Conservation (phyloP, 2,329 filamentous ascomycete genomes). For the Drechslerella dactyloides region DNA sequence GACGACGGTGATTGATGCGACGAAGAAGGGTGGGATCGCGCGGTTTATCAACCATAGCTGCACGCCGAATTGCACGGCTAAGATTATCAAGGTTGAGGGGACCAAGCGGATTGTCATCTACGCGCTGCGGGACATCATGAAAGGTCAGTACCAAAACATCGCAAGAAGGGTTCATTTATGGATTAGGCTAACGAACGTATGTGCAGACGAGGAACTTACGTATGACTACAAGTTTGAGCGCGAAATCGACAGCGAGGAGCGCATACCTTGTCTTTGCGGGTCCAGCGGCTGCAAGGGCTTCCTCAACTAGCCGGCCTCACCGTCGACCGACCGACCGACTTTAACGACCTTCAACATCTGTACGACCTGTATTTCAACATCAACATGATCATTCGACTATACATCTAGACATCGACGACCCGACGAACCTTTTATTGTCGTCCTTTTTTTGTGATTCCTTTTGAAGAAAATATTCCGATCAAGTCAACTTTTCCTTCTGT, state of each 20-base stretch:
- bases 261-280: constrained; percentile 95
- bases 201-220: constrained; percentile 90
- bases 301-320: constrained; percentile 72
- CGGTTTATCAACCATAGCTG: constrained; percentile 99
- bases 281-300: constrained; percentile 97
- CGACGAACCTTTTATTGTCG: constrained; percentile 16
- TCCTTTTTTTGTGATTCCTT: constrained; percentile 20
- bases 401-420: too few relatives aligned
- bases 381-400: background rate
- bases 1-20: constrained; percentile 95
- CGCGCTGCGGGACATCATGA: constrained; percentile 88
- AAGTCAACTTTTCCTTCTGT: constrained; percentile 25
- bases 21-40: constrained; percentile 97
- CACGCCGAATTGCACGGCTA: constrained; percentile 97
- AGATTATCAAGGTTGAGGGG: constrained; percentile 98
- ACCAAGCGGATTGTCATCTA: constrained; percentile 99
- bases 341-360: constrained; percentile 33
- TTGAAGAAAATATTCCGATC: constrained; percentile 27
- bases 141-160: constrained; percentile 91
- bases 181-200: constrained; percentile 53
- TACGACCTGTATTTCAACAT: constrained; percentile 48
- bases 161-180: too few relatives aligned
- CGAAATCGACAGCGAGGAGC: constrained; percentile 90
- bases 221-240: constrained; percentile 99
- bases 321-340: background rate